phyloP scores from a whole-genome alignment of 441 rosid species.

The Populus hybrid region DNA sequence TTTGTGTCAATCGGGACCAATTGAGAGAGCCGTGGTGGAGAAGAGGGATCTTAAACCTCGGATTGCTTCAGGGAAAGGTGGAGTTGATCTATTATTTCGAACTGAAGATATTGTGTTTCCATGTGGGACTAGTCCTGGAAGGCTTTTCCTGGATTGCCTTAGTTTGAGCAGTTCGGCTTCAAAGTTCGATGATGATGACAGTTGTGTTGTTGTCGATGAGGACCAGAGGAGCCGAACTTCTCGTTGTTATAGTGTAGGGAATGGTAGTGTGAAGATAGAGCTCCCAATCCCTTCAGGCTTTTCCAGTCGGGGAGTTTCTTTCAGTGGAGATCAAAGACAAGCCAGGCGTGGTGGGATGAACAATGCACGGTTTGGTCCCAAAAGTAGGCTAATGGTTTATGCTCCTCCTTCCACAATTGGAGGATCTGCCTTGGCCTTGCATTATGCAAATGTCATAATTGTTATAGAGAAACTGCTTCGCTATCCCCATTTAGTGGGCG shows the following conservation, averaged over 20 bases:
- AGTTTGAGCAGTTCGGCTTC: constrained; percentile 66
- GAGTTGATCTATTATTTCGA: constrained; percentile 37
- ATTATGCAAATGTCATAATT: constrained; percentile 83
- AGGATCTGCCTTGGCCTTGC: constrained; percentile 85
- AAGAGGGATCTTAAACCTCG: constrained; percentile 37
- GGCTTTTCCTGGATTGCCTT: constrained; percentile 83
- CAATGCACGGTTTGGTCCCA: constrained; percentile 40
- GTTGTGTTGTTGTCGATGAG: constrained; percentile 22
- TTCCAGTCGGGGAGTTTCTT: constrained; percentile 24
- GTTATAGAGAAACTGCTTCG: constrained; percentile 88
- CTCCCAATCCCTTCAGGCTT: constrained; percentile 25
- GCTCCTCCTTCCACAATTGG: constrained; percentile 73
- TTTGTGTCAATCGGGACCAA: constrained; percentile 35
- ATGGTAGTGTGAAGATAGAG: constrained; percentile 36
- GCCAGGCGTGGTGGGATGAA: constrained; percentile 19
- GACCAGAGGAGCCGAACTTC: constrained; percentile 48
- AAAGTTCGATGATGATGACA: constrained; percentile 43
- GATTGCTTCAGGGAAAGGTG: constrained; percentile 42
- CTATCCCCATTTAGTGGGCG: constrained; percentile 95
- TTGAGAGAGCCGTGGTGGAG: constrained; percentile 21
- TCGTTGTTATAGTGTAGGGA: constrained; percentile 33
- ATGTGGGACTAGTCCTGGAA: constrained; percentile 76
- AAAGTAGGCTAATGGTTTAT: constrained; percentile 45
- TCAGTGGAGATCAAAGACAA: constrained; percentile 33
- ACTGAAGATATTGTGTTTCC: constrained; percentile 66